A percentile compares a stretch with the other conserved stretches of the same genome.
Evolutionary conservation across 1,284 basidiomycete genomes (phyloP).

Genomic region (Retiboletus fuscus): DNA sequence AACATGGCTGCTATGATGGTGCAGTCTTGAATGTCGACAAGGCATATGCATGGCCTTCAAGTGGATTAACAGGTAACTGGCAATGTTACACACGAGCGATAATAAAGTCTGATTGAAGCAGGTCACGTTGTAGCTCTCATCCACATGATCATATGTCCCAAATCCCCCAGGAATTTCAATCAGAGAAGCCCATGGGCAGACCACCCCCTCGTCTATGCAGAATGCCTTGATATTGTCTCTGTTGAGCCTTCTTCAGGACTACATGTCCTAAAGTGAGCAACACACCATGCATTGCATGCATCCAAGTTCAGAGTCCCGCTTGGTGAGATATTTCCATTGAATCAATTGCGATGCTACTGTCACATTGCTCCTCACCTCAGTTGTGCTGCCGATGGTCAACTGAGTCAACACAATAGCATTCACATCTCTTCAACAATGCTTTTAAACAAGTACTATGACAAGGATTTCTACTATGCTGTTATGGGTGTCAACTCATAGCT

Average conservation of each 20-base stretch:
- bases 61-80: not conserved
- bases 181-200: not conserved
- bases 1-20: not conserved
- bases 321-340: constrained; percentile 3
- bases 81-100: not conserved
- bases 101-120: not conserved
- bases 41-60: not conserved
- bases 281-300: not conserved
- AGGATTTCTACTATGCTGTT: not conserved
- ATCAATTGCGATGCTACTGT: not conserved
- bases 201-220: not conserved
- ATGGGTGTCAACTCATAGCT: not conserved
- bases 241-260: not conserved
- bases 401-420: not conserved
- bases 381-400: not conserved
- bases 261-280: constrained; percentile 3
- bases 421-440: not conserved
- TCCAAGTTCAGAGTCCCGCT: not conserved
- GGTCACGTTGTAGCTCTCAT: not conserved
- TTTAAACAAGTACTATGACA: constrained; percentile 1
- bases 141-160: not conserved
- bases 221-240: not conserved
- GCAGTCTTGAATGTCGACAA: not conserved
- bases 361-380: not conserved
- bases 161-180: not conserved